phyloP scores from a whole-genome alignment of 1,284 basidiomycete species.

The Fomitopsis palustris region DNA sequence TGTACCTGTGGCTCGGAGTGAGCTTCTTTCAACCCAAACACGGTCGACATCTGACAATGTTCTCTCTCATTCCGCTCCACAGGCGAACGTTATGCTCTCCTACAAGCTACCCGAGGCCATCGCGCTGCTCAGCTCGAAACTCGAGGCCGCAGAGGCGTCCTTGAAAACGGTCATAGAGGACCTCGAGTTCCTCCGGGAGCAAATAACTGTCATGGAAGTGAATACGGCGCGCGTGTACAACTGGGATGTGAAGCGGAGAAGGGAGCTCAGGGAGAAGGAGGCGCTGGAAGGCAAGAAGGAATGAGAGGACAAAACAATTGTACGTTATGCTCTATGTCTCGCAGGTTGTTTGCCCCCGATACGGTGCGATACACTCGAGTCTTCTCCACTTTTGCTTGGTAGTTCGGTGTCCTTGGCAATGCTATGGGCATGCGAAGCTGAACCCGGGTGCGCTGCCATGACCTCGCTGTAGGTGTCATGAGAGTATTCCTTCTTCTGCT shows the following conservation, averaged over 20 bases:
- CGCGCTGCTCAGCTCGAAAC: conserved; percentile 74
- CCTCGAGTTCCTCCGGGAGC: conserved; percentile 91
- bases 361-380: not conserved
- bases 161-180: conserved; percentile 80
- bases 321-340: not conserved
- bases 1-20: conserved; percentile 96
- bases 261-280: conserved; percentile 54
- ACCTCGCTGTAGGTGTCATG: too few relatives aligned
- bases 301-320: conserved; percentile 7
- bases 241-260: conserved; percentile 86
- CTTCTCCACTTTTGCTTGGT: too few relatives aligned
- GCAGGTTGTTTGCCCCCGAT: not conserved
- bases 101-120: conserved; percentile 87
- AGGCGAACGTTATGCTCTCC: conserved; percentile 98
- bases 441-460: too few relatives aligned
- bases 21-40: conserved; percentile 27
- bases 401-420: too few relatives aligned
- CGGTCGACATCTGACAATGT: not conserved
- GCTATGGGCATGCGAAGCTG: too few relatives aligned
- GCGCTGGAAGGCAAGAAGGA: conserved; percentile 17
- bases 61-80: not conserved
- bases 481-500: too few relatives aligned
- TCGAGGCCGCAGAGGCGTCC: conserved; percentile 69
- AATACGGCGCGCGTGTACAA: conserved; percentile 97
- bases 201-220: conserved; percentile 97